phyloP scores from a whole-genome alignment of 176 grass and related monocot genomes.

The Cenchrus purpureus region DNA sequence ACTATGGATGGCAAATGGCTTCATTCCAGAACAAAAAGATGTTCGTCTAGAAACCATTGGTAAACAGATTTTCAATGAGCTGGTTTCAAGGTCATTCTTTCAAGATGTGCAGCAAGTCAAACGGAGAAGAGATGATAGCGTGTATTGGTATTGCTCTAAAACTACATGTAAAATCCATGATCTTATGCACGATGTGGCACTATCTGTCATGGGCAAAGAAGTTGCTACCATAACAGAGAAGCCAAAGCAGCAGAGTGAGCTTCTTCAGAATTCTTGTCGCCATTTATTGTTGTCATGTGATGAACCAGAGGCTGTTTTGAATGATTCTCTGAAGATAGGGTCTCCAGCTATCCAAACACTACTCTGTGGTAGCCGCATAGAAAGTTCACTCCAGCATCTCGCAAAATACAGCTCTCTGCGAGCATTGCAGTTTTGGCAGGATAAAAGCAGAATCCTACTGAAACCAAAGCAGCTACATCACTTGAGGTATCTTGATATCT shows the following conservation, averaged over 20 bases:
- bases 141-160: not conserved
- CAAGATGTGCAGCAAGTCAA: not conserved
- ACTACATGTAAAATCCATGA: slow-evolving; percentile 25
- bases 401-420: not conserved
- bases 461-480: not conserved
- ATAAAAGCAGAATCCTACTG: not conserved
- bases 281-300: too few relatives aligned
- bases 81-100: slow-evolving; percentile 31
- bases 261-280: too few relatives aligned
- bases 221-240: not conserved
- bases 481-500: not conserved
- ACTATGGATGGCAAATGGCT: slow-evolving; percentile 35
- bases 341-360: too few relatives aligned
- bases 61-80: slow-evolving; percentile 18
- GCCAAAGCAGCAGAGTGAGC: too few relatives aligned
- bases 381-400: not conserved
- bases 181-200: slow-evolving; percentile 38
- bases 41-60: not conserved
- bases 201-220: slow-evolving; percentile 3
- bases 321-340: too few relatives aligned
- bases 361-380: fast-evolving
- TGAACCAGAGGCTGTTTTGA: too few relatives aligned
- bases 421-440: not conserved
- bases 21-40: not conserved
- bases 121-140: not conserved